These are phyloP conservation scores for Fusarium avenaceum DNA, from an alignment of 2,329 filamentous ascomycete genomes.

Conservation along the genomic window DNA sequence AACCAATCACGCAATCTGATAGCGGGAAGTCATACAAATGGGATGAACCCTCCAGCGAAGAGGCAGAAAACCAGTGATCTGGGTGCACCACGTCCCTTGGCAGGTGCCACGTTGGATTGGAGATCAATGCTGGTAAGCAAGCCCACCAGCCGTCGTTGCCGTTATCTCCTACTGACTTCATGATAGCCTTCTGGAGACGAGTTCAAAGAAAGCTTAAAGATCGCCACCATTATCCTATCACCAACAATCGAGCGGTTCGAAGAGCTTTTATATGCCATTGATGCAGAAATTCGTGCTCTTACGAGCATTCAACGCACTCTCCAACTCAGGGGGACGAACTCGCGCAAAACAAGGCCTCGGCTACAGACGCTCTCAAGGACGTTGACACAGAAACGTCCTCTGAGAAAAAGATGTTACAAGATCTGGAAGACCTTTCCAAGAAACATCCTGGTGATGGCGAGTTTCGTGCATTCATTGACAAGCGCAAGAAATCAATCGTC, in stretches of 20 bases:
- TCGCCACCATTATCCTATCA: background rate
- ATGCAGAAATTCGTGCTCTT: background rate
- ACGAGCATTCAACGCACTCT: background rate
- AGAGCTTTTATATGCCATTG: background rate
- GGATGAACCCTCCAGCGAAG: background rate
- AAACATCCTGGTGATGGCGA: background rate
- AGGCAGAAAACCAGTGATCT: background rate
- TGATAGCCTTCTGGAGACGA: background rate
- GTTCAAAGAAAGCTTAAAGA: background rate
- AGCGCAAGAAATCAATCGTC: background rate
- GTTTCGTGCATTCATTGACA: conserved; percentile 1
- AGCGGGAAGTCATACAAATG: no score
- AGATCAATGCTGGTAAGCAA: background rate
- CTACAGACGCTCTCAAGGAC: background rate
- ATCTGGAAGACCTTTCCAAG: background rate
- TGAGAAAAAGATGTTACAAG: background rate
- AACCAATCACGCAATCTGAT: accelerated
- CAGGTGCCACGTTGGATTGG: background rate
- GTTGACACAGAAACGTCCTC: background rate
- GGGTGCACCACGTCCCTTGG: accelerated
- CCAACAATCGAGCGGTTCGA: background rate
- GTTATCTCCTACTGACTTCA: background rate
- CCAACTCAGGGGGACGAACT: background rate
- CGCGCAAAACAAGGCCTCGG: background rate
- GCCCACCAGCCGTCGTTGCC: accelerated